phyloP scores from a whole-genome alignment of 805 yeast species.

The Monosporozyma servazzii region DNA sequence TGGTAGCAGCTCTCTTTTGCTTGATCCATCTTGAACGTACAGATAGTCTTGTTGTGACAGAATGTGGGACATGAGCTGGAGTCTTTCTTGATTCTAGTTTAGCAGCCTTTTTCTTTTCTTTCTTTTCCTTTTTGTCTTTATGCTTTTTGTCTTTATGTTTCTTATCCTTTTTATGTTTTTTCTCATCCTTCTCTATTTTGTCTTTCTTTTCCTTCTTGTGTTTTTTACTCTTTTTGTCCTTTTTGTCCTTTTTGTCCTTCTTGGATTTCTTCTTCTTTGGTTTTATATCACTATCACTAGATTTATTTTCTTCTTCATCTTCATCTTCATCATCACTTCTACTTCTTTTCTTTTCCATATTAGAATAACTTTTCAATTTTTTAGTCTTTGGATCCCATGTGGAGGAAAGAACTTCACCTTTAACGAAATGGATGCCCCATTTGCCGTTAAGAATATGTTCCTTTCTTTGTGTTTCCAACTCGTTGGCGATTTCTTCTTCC shows the following conservation, averaged over 20 bases:
- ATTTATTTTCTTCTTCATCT: background rate
- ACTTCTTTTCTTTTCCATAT: slow-evolving; percentile 25
- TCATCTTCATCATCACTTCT: slow-evolving; percentile 24
- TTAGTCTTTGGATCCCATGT: slow-evolving; percentile 66
- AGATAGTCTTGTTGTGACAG: slow-evolving; percentile 49
- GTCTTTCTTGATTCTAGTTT: slow-evolving; percentile 19
- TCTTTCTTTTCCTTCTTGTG: slow-evolving; percentile 27
- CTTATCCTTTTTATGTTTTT: slow-evolving; percentile 26
- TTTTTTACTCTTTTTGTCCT: slow-evolving; percentile 22
- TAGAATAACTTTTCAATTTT: slow-evolving; percentile 25
- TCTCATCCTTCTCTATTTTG: slow-evolving; percentile 22
- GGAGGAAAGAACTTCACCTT: slow-evolving; percentile 73
- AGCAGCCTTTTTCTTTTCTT: slow-evolving; percentile 20
- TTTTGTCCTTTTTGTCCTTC: slow-evolving; percentile 20
- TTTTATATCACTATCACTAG: slow-evolving; percentile 13
- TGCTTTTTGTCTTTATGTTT: slow-evolving; percentile 26
- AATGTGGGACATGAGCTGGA: slow-evolving; percentile 19
- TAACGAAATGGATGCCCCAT: slow-evolving; percentile 82
- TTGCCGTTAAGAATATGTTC: slow-evolving; percentile 71
- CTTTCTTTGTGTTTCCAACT: slow-evolving; percentile 57
- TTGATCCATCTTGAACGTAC: slow-evolving; percentile 81
- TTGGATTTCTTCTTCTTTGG: slow-evolving; percentile 19
- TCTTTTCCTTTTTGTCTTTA: slow-evolving; percentile 24
- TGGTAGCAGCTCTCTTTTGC: slow-evolving; percentile 84
- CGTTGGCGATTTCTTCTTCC: slow-evolving; percentile 55